Evolutionary conservation across 2,329 filamentous ascomycete genomes (phyloP).

Genomic region (Apiospora koreana): DNA sequence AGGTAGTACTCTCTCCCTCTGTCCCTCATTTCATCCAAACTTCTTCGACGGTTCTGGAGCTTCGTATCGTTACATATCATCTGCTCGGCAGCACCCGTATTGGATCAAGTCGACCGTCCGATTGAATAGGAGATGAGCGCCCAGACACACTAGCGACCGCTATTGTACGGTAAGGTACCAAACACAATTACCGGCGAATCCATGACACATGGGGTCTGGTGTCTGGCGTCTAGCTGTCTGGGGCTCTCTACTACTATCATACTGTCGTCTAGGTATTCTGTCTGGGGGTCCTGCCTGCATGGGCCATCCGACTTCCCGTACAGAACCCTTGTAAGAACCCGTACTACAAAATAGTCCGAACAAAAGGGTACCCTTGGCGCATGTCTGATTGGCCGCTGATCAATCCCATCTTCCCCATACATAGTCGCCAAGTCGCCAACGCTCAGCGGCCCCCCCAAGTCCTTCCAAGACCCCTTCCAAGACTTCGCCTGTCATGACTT

Average conservation of each 20-base stretch:
- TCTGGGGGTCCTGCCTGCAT: background rate
- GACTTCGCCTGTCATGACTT: background rate
- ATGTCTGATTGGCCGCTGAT: background rate
- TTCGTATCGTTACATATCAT: background rate
- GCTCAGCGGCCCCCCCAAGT: background rate
- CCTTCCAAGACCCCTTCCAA: too few species aligned
- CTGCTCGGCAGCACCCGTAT: background rate
- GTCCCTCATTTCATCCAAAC: background rate
- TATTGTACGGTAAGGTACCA: background rate
- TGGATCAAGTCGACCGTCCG: background rate
- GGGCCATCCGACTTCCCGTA: background rate
- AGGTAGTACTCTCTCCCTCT: too few species aligned
- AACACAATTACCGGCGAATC: background rate
- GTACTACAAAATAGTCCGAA: background rate
- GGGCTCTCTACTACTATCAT: too few species aligned
- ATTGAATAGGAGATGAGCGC: background rate
- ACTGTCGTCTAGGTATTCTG: too few species aligned
- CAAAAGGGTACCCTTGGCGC: background rate
- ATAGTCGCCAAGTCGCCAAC: too few species aligned
- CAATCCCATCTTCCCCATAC: background rate
- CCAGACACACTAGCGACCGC: background rate
- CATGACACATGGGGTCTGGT: background rate
- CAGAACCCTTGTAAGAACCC: too few species aligned
- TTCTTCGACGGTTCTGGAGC: background rate
- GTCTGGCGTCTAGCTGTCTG: too few species aligned